Evolutionary conservation across 768 basidiomycete species (phyloP).

Genomic region (Astraeus odoratus): DNA sequence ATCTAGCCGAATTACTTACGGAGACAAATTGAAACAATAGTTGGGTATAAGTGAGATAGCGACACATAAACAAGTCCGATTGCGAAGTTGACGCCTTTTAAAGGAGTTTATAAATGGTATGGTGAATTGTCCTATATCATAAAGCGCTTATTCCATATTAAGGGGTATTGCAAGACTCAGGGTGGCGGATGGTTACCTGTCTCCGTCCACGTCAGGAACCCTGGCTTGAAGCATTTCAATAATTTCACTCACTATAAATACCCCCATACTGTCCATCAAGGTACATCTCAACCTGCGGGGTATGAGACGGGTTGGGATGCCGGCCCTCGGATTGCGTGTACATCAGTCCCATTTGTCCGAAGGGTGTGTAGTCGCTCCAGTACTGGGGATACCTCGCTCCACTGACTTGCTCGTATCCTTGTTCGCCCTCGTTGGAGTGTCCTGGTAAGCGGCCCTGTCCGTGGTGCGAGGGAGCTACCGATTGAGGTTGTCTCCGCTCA

Average conservation of each 20-base stretch:
- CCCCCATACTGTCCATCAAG: conserved; percentile 17
- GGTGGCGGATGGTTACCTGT: conserved; percentile 4
- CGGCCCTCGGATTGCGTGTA: conserved; percentile 21
- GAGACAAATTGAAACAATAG: too few relatives aligned
- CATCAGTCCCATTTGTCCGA: conserved; percentile 39
- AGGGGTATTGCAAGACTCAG: background rate
- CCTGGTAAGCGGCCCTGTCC: conserved; percentile 12
- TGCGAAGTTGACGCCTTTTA: too few relatives aligned
- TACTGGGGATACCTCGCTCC: conserved; percentile 41
- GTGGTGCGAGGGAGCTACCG: conserved; percentile 13
- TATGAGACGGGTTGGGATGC: conserved; percentile 6
- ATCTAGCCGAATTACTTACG: too few relatives aligned
- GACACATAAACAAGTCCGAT: too few relatives aligned
- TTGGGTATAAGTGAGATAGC: too few relatives aligned
- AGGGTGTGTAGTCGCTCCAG: conserved; percentile 51
- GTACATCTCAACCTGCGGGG: conserved; percentile 17
- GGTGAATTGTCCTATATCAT: background rate
- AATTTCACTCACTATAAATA: conserved; percentile 23
- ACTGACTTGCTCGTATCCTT: conserved; percentile 14
- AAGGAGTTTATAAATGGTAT: background rate
- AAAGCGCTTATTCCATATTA: background rate
- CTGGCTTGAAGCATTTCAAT: too few relatives aligned
- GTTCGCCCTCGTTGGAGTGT: conserved; percentile 10
- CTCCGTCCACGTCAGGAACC: too few relatives aligned
- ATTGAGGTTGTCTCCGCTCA: conserved; percentile 30